Percentiles rank a stretch among this genome's conserved stretches.
These are phyloP conservation scores for Epithemia pelagica DNA, from an alignment of 108 stramenopile genomes.

Conservation along the genomic window DNA sequence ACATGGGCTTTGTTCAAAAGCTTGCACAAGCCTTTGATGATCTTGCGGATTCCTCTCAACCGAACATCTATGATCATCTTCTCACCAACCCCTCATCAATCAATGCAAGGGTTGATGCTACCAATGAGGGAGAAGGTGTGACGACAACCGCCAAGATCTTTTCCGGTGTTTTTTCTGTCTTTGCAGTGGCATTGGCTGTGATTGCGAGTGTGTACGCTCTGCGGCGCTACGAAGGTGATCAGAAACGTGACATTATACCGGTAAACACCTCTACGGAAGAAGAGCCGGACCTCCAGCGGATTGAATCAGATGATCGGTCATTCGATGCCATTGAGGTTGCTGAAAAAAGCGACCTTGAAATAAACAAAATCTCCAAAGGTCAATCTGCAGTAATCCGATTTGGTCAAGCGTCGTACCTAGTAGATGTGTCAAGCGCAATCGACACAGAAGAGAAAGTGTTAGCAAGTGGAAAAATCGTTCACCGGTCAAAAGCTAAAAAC, in stretches of 20 bases:
- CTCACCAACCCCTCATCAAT: neutral
- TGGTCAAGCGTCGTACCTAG: neutral
- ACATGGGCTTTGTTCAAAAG: neutral
- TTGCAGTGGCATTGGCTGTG: neutral
- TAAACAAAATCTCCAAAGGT: neutral
- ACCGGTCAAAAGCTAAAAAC: no score
- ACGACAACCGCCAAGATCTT: neutral
- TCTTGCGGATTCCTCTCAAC: neutral
- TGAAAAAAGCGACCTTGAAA: neutral
- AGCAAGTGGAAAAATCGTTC: no score
- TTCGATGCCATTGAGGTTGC: neutral
- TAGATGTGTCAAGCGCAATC: neutral
- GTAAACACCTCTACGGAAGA: no score
- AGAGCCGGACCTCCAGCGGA: neutral
- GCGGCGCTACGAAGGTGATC: neutral
- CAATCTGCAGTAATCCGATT: neutral
- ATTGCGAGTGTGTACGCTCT: slow-evolving; percentile 2
- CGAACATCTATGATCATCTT: neutral
- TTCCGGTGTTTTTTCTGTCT: slow-evolving; percentile 1
- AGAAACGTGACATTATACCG: neutral
- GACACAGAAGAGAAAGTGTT: no score
- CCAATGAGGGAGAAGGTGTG: slow-evolving; percentile 3
- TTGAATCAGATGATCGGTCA: neutral
- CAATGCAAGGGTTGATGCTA: neutral
- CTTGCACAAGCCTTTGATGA: neutral